Percentiles rank a stretch among this genome's conserved stretches.
Evolutionary conservation across 2,329 filamentous ascomycete genomes (phyloP).

Genomic region (Cryphonectria japonica): DNA sequence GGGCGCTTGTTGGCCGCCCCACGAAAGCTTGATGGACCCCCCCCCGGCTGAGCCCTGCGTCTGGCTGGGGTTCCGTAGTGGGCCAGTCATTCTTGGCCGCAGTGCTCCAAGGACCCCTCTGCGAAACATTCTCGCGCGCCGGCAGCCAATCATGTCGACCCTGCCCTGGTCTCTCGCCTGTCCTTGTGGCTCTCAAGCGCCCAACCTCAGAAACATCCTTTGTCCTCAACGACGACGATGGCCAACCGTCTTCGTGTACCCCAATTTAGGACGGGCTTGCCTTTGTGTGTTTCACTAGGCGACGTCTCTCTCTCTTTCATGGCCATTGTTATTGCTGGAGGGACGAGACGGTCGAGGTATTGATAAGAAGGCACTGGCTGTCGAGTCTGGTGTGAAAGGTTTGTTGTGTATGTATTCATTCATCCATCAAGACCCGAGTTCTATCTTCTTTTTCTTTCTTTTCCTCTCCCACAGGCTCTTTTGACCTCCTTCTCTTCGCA

Average conservation of each 20-base stretch:
- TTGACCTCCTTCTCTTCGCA: background rate
- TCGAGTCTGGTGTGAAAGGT: background rate
- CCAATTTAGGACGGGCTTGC: background rate
- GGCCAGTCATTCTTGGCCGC: background rate
- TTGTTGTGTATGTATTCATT: background rate
- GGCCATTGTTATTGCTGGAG: background rate
- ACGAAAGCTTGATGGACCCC: too few relatives aligned
- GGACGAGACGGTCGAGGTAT: background rate
- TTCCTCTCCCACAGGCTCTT: background rate
- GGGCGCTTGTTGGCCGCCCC: background rate
- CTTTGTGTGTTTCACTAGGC: slow-evolving; percentile 10
- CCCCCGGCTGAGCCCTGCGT: too few relatives aligned
- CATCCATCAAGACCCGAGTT: background rate
- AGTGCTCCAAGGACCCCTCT: background rate
- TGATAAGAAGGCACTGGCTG: background rate
- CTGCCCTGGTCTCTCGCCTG: background rate
- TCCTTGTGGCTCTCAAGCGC: slow-evolving; percentile 5
- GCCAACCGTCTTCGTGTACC: background rate
- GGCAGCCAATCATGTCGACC: slow-evolving; percentile 1
- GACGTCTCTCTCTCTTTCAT: background rate
- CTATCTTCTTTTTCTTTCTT: background rate
- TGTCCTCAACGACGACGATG: background rate
- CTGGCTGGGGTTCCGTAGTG: background rate
- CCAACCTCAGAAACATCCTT: slow-evolving; percentile 3
- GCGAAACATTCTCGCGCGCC: background rate